Base-by-base conservation (phyloP, 2,329 filamentous ascomycete species). In the Hymenotorrendiella dingleyae region DNA sequence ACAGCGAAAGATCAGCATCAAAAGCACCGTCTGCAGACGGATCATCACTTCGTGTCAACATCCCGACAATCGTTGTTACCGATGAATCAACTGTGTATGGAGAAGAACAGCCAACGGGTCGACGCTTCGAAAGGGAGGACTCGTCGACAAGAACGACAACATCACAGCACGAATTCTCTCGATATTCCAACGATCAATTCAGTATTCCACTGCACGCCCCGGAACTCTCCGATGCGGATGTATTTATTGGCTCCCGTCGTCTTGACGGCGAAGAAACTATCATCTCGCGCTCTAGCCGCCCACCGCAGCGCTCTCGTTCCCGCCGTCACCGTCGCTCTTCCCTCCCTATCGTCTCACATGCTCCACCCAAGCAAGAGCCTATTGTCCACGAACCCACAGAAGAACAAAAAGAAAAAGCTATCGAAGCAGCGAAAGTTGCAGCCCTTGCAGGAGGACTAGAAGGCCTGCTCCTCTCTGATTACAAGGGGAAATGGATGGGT, bases 401-500 rank as follows among this genome's bases (percentile, higher is more conserved):
- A 14, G 26, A 29, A 5, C 22, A 22, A 32, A 14, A 40, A 12
- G 40, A 53, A 6, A 43, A 48, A 17, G 53, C 54, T 7, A 41
- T 51, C 1, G 55, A 59, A 9, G 54, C 49, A 1, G 55, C 54
- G 12, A 54, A 58, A 37, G 51, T 54, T 5, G 46, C 42, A 19
- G 48, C 55, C 4, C 47, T 58, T 4, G 62, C 64, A 1, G 58
- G 67, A 34, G 42, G 66, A 44, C 52, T 68, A 38, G 50, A 71
- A 52, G 36, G 67, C 62, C 36, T 65, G 50, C 1, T 67, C 64
- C 48, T 68, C 66, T 7, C 60, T 54, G 36, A 70, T 50, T 49
- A 65, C 64, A 16, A 68, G 54, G 40, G 68, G 67, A 40, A 68
- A 58, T 24, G 63, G 59, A 20, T 60, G 64, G 46, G 58, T 6